These are phyloP conservation scores for Cucurbita ficifolia DNA, from an alignment of 306 rosid genomes.

Conservation along the genomic window DNA sequence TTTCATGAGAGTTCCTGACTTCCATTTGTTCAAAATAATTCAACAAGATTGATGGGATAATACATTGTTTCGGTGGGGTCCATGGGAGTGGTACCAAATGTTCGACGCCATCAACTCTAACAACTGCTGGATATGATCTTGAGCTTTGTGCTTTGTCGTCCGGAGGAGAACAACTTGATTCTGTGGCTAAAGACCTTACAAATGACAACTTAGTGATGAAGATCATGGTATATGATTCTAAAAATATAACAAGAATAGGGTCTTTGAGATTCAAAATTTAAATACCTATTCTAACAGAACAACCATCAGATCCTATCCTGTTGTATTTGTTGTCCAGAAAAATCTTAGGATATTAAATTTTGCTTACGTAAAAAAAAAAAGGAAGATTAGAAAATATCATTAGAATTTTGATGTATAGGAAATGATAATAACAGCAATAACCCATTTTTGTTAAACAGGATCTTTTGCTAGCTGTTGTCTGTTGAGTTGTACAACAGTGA, in stretches of 20 bases:
- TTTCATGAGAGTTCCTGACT: neutral
- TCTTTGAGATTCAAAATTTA: no score
- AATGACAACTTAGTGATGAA: neutral
- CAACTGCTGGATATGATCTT: neutral
- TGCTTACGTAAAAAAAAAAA: no score
- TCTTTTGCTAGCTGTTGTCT: conserved; percentile 4
- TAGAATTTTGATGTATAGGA: neutral
- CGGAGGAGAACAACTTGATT: neutral
- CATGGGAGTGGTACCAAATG: neutral
- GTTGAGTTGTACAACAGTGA: conserved; percentile 5
- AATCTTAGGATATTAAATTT: no score
- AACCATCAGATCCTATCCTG: no score
- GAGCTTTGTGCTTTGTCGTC: neutral
- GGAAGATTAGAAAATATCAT: neutral
- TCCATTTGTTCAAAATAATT: neutral
- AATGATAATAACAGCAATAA: neutral
- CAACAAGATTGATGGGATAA: neutral
- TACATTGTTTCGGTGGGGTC: neutral
- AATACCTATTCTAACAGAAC: no score
- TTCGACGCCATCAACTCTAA: neutral
- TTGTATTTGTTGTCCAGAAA: no score
- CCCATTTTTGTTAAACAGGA: conserved; percentile 9
- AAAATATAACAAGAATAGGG: no score
- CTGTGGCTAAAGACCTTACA: neutral
- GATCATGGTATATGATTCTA: no score